Percentiles rank a stretch among this genome's conserved stretches.
These are phyloP conservation scores for Teratosphaeria epicoccoides DNA, from an alignment of 2,329 filamentous ascomycete genomes.

Conservation along the genomic window DNA sequence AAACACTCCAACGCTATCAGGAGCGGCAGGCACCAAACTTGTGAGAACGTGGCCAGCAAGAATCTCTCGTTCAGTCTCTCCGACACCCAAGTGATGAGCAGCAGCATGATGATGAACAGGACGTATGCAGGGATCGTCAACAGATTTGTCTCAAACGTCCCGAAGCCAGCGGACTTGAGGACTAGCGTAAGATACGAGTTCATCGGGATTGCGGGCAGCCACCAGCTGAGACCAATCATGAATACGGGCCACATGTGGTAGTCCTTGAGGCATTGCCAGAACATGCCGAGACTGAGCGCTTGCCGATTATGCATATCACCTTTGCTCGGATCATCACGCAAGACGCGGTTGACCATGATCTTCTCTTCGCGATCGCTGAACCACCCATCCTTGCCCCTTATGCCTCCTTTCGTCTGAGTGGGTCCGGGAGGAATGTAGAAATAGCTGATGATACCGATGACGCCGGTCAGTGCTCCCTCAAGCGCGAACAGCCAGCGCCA, in stretches of 20 bases:
- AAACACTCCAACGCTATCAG: conserved; percentile 29
- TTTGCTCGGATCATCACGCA: conserved; percentile 52
- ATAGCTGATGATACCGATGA: conserved; percentile 44
- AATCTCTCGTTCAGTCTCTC: conserved; percentile 44
- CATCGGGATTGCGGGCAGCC: conserved; percentile 28
- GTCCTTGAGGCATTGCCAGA: conserved; percentile 42
- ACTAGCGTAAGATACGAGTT: conserved; percentile 31
- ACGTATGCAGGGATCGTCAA: conserved; percentile 35
- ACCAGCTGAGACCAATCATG: conserved; percentile 37
- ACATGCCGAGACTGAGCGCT: conserved; percentile 37
- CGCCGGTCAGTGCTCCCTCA: conserved; percentile 45
- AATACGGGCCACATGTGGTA: conserved; percentile 51
- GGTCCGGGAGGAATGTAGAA: conserved; percentile 48
- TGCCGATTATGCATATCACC: conserved; percentile 54
- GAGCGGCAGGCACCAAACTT: conserved; percentile 33
- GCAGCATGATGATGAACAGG: conserved; percentile 41
- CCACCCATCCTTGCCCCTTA: conserved; percentile 53
- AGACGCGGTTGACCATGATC: conserved; percentile 53
- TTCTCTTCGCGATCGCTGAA: conserved; percentile 51
- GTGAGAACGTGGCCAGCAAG: conserved; percentile 34
- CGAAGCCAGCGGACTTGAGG: conserved; percentile 30
- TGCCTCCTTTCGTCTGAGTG: conserved; percentile 50
- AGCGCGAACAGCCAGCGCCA: conserved; percentile 46
- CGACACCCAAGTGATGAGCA: conserved; percentile 38
- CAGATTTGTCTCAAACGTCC: conserved; percentile 34